Evolutionary conservation across 2,329 filamentous ascomycete species (phyloP).

Genomic region (Truncatella angustata): DNA sequence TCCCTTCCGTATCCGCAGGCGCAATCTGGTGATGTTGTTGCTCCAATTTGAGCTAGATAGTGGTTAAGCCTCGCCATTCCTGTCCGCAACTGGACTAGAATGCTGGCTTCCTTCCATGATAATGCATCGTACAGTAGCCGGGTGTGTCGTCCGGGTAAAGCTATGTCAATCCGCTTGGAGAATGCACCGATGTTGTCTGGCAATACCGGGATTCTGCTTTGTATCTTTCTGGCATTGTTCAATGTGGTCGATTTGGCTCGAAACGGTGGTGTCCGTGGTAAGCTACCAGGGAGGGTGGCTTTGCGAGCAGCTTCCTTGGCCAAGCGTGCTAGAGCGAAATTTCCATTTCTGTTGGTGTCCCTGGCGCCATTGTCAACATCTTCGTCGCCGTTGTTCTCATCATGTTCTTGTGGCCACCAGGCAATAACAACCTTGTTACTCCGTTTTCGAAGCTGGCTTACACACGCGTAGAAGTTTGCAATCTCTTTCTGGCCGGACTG

Average conservation of each 20-base stretch:
- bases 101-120: background rate
- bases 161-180: conserved; percentile 6
- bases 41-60: conserved; percentile 2
- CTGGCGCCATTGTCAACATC: background rate
- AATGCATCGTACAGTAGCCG: conserved; percentile 1
- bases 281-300: background rate
- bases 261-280: background rate
- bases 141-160: conserved; percentile 6
- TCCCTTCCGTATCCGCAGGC: background rate
- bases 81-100: conserved; percentile 1
- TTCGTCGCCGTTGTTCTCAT: conserved; percentile 1
- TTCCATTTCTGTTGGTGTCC: background rate
- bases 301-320: conserved; percentile 4
- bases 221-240: background rate
- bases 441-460: background rate
- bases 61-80: conserved; percentile 4
- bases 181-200: conserved; percentile 1
- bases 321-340: background rate
- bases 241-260: conserved; percentile 10
- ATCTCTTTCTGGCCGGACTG: conserved; percentile 7
- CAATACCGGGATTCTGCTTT: background rate
- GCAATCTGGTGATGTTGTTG: background rate
- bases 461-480: background rate
- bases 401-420: conserved; percentile 1
- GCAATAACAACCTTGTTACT: conserved; percentile 3